Evolutionary conservation across 2,329 filamentous ascomycete genomes (phyloP), one percentile per base, ranked within the genome.

Genomic region (Curvularia sp.): DNA sequence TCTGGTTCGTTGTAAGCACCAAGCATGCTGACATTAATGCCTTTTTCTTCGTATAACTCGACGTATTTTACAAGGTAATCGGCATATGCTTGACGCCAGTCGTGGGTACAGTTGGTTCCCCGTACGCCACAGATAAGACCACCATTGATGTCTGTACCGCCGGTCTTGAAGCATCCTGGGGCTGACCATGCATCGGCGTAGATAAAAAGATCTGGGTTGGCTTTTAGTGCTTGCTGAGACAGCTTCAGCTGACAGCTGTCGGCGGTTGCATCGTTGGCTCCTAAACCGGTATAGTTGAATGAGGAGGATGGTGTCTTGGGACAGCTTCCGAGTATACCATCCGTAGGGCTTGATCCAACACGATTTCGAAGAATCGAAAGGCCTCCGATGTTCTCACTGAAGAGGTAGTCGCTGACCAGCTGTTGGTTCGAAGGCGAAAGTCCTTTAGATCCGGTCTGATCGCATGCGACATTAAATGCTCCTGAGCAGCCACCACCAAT

Each of bases 111-210:
- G 5, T 57, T 51, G 15, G 57, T 46, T 12, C 53, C 58, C 1
- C 48, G 42, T 4, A 80, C 79, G 32, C 80, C 80, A 61, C 80
- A 82, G 1, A 83, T 68, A 42, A 76, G 78, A 1, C 80, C 80
- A 1, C 79, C 78, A 53, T 79, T 73, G 42, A 66, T 71, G 25
- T 82, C 75, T 48, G 76, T 72, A 5, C 66, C 66, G 52, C 81
- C 81, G 3, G 76, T 82, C 71, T 82, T 82, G 80, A 83, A 82
- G 64, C 76, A 82, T 0, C 77, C 79, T 0, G 80, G 80, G 0
- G 80, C 80, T 36, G 77, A 79, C 81, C 81, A 83, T 1, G 81
- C 80, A 66, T 83, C 75, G 1, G 78, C 78, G 60, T 82, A 80
- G 57, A 82, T 76, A 27, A 43, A 53, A 2, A 69, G 74, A 28